Base-by-base conservation (phyloP, 1,139 yeast genomes). In the Yamadazyma trypodendri region DNA sequence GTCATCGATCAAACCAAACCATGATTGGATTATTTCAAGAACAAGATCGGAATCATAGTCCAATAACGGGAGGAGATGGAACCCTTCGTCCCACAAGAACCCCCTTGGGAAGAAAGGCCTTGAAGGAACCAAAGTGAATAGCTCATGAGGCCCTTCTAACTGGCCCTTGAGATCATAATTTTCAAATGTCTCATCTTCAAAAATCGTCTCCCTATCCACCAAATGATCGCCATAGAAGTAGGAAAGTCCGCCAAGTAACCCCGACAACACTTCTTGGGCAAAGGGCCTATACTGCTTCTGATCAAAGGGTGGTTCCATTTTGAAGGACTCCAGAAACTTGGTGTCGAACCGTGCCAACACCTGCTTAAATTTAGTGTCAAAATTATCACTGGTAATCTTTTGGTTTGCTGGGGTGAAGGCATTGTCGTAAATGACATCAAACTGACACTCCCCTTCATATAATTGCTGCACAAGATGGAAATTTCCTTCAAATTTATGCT, bases 1-100 rank as follows among this genome's bases (percentile, higher is more conserved):
- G 1, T 79, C 83, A 57, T 92, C 97, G 44, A 89, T 86, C 37
- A 87, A 64, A 29, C 75, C 64, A 56, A 92, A 84, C 99, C 99
- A 92, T 33, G 96, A 85, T 52, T 83, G 75, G 42, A 89, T 58
- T 20, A 92, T 81, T 47, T 88, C 96, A 43, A 90, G 66, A 0
- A 82, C 88, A 32, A 92, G 67, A 54, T 89, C 96, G 8, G 88
- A 76, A 58, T 92, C 98, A 57, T 84, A 90, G 36, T 84, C 82
- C 46, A 87, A 61, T 25, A 92, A 67, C 3, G 96, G 96, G 28
- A 90, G 68, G 45, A 92, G 68, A 58, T 92, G 96, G 61, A 92
- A 92, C 0, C 99, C 99, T 63, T 94, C 98, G 60, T 94, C 99
- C 99, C 99, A 92, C 55, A 87, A 87, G 55, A 92, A 92, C 0